Conservation (phyloP, 768 basidiomycete genomes). For the Lactarius hatsudake region DNA sequence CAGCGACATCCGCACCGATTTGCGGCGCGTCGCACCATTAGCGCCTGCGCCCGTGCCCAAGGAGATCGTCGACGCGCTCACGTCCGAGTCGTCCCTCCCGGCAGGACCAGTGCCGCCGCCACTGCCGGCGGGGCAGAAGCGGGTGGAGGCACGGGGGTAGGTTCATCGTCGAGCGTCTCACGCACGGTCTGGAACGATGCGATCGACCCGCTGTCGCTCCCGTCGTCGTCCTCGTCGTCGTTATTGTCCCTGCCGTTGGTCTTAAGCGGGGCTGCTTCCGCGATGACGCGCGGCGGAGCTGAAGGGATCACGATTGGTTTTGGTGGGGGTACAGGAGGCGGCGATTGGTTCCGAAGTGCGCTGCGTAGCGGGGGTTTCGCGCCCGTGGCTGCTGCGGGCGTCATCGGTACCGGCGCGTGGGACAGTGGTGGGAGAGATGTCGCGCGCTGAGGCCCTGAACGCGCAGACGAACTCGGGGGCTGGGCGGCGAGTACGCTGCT, state of each 20-base stretch:
- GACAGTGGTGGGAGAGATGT: slow-evolving; percentile 8
- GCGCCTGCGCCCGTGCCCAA: slow-evolving; percentile 10
- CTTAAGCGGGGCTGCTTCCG: not conserved
- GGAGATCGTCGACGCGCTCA: slow-evolving; percentile 31
- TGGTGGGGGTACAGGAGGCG: slow-evolving; percentile 20
- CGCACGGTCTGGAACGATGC: slow-evolving; percentile 67
- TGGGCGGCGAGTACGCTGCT: slow-evolving; percentile 2
- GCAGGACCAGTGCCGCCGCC: slow-evolving; percentile 14
- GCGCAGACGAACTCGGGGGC: not conserved
- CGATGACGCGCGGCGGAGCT: slow-evolving; percentile 21
- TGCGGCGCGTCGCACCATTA: slow-evolving; percentile 39
- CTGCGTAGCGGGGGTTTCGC: slow-evolving; percentile 56
- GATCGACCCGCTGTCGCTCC: slow-evolving; percentile 47
- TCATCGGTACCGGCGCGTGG: not conserved
- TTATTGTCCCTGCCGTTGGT: not conserved
- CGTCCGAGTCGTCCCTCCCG: slow-evolving; percentile 32
- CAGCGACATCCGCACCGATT: slow-evolving; percentile 77
- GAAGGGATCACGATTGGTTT: slow-evolving; percentile 17
- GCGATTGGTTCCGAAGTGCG: slow-evolving; percentile 48
- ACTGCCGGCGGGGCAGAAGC: not conserved
- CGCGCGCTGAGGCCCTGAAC: not conserved
- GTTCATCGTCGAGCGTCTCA: slow-evolving; percentile 46
- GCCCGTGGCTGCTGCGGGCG: not conserved
- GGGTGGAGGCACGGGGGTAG: slow-evolving; percentile 15
- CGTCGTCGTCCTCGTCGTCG: slow-evolving; percentile 26